phyloP scores from a whole-genome alignment of 345 rosid genomes.

The Toxicodendron radicans region DNA sequence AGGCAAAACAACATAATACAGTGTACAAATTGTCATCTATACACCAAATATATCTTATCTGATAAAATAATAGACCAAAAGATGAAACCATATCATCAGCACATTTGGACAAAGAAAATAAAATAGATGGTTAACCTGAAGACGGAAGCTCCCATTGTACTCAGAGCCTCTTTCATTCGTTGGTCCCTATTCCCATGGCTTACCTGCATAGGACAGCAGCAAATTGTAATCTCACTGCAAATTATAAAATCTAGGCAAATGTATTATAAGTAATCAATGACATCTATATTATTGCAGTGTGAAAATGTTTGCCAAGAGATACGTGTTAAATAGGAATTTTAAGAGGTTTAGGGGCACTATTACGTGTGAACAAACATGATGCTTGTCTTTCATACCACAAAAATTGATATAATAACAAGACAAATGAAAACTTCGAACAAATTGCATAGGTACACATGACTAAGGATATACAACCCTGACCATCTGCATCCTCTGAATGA shows the following conservation, averaged over 20 bases:
- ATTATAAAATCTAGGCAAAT: neutral
- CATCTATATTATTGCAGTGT: neutral
- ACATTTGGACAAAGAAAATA: neutral
- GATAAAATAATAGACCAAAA: neutral
- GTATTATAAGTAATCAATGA: neutral
- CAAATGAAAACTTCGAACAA: neutral
- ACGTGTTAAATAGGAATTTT: neutral
- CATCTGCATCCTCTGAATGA: neutral
- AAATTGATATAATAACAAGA: neutral
- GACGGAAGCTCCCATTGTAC: constrained; percentile 97
- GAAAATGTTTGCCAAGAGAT: neutral
- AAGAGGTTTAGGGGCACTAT: no score
- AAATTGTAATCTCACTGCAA: neutral
- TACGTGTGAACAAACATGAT: neutral
- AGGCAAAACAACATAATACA: neutral
- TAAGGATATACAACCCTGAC: neutral
- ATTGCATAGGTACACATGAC: neutral
- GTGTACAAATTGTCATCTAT: neutral
- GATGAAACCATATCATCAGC: neutral
- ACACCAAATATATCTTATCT: neutral
- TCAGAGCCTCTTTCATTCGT: constrained; percentile 68
- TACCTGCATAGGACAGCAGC: constrained; percentile 47
- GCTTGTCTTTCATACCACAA: neutral
- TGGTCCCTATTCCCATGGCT: constrained; percentile 69
- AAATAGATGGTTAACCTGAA: constrained; percentile 59